Base-by-base conservation (phyloP, 805 yeast species). In the Starmerella scarabaei region DNA sequence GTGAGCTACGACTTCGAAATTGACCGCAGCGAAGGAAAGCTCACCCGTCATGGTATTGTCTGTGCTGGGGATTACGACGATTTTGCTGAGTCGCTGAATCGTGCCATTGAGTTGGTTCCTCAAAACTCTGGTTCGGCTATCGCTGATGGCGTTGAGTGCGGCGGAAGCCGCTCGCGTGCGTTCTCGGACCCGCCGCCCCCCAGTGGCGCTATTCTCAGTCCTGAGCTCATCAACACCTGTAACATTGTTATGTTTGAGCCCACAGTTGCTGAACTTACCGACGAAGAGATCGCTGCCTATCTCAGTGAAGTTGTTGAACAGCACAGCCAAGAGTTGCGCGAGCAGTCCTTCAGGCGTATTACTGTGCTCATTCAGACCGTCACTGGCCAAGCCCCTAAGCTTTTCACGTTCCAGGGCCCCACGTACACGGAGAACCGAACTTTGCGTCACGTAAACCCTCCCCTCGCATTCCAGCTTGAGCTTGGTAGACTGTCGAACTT, bases 381-480 rank as follows among this genome's bases (percentile, higher is more conserved):
- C 40, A 76, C 75, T 54, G 97, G 97, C 49, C 60, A 80, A 36
- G 86, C 88, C 63, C 98, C 98, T 53, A 82, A 80, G 62, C 91
- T 88, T 68, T 91, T 78, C 68, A 91, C 97, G 29, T 91, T 83
- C 73, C 82, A 81, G 56, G 94, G 88, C 46, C 93, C 93, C 38
- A 70, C 71, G 28, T 91, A 80, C 59, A 55, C 53, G 27, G 99
- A 91, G 66, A 94, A 91, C 66, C 75, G 78, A 63, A 86, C 86
- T 17, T 81, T 91, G 60, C 85, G 99, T 68, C 96, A 91, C 60
- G 85, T 91, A 53, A 97, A 91, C 63, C 99, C 99, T 19, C 95
- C 97, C 31, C 70, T 88, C 55, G 97, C 98, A 38, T 91, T 77
- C 80, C 98, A 91, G 68, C 72, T 91, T 52, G 99, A 91, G 65